Conservation (phyloP, 2,329 filamentous ascomycete genomes). For the Trichocomaceae sp. region DNA sequence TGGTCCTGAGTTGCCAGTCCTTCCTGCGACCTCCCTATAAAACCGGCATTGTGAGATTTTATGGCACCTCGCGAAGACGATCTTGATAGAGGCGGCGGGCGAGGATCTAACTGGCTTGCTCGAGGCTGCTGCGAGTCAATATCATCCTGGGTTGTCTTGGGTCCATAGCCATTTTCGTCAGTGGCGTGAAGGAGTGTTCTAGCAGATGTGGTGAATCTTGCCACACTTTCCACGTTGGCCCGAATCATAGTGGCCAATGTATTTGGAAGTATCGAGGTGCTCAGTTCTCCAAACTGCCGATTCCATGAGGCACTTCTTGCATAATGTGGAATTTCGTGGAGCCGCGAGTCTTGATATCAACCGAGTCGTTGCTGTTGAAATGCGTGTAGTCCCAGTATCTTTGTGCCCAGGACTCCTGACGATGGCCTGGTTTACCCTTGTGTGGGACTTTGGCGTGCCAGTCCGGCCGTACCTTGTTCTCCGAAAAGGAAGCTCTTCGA, state of each 20-base stretch:
- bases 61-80: conserved; percentile 5
- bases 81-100: not conserved
- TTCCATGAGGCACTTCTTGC: not conserved
- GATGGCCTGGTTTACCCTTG: no score
- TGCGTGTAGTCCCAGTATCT: not conserved
- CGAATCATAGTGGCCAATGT: not conserved
- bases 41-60: conserved; percentile 3
- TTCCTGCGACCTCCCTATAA: conserved; percentile 3
- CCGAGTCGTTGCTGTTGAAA: not conserved
- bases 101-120: conserved; percentile 1
- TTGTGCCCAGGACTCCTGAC: no score
- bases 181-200: not conserved
- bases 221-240: not conserved
- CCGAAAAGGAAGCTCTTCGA: not conserved
- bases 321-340: not conserved
- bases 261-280: not conserved
- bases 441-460: no score
- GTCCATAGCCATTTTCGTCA: not conserved
- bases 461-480: not conserved
- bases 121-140: not conserved
- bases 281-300: not conserved
- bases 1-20: not conserved
- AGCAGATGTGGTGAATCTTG: not conserved
- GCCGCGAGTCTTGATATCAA: not conserved
- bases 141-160: not conserved